A percentile compares a stretch with the other conserved stretches of the same genome.
Conservation (phyloP, 306 rosid genomes). For the Vicia sativa region DNA sequence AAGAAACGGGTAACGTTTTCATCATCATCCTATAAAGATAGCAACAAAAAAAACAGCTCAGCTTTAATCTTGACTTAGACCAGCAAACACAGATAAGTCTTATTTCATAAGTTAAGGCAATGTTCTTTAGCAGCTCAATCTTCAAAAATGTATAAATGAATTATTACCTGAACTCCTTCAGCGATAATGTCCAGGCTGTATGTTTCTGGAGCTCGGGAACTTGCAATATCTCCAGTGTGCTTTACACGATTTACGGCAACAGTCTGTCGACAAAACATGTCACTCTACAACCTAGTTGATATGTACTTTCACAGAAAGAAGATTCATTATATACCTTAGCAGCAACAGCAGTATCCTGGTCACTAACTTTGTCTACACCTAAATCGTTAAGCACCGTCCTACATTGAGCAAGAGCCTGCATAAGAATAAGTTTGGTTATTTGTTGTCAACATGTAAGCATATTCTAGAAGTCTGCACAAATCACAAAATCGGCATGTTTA, state of each 20-base stretch:
- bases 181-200: conserved; percentile 78
- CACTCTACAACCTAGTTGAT: too few species aligned
- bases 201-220: conserved; percentile 77
- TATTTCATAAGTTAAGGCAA: conserved; percentile 6
- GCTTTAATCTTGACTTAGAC: conserved; percentile 25
- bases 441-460: too few species aligned
- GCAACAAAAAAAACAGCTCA: conserved; percentile 40
- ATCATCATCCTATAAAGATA: conserved; percentile 62
- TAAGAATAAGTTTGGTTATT: too few species aligned
- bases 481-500: conserved; percentile 18
- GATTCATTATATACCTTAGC: too few species aligned
- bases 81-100: conserved; percentile 13
- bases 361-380: too few species aligned
- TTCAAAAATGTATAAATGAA: conserved; percentile 23
- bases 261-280: conserved; percentile 60
- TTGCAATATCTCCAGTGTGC: conserved; percentile 81
- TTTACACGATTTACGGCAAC: conserved; percentile 57
- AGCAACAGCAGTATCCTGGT: too few species aligned
- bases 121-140: conserved; percentile 19
- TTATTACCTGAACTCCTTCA: conserved; percentile 69
- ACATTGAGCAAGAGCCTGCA: too few species aligned
- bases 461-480: too few species aligned
- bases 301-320: too few species aligned
- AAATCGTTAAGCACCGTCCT: too few species aligned
- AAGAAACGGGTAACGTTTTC: conserved; percentile 79